These are phyloP conservation scores for Ramaria sp. DNA, from an alignment of 768 basidiomycete genomes.

Conservation along the genomic window DNA sequence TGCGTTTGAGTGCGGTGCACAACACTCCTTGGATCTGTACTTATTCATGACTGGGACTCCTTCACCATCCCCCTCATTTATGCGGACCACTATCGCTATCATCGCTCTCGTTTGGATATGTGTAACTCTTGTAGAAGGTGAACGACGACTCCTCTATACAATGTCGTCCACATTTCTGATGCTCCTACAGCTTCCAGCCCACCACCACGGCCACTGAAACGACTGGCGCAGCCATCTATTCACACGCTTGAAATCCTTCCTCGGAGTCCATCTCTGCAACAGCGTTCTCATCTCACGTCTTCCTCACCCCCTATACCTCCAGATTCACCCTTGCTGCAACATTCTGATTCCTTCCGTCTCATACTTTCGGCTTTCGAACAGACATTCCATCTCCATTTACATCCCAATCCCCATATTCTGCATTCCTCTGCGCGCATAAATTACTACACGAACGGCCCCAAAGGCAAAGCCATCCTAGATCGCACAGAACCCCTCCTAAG, in stretches of 20 bases:
- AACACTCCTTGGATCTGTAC: neutral
- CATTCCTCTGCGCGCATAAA: conserved; percentile 69
- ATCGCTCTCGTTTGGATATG: neutral
- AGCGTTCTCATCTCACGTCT: conserved; percentile 14
- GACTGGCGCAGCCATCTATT: conserved; percentile 39
- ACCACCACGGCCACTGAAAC: conserved; percentile 36
- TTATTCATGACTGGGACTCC: neutral
- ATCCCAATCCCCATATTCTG: conserved; percentile 68
- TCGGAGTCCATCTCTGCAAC: conserved; percentile 25
- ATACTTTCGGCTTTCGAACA: conserved; percentile 56
- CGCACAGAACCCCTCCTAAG: conserved; percentile 53
- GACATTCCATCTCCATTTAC: conserved; percentile 60
- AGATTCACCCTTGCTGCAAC: conserved; percentile 39
- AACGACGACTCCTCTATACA: neutral
- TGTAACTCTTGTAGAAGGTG: neutral
- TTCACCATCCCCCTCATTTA: neutral
- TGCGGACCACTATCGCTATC: neutral
- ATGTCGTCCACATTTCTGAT: neutral
- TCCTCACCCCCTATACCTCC: conserved; percentile 6
- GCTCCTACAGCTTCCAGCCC: conserved; percentile 33
- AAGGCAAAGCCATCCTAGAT: conserved; percentile 39
- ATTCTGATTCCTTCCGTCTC: conserved; percentile 63
- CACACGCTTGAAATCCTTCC: conserved; percentile 49
- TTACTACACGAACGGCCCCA: conserved; percentile 42
- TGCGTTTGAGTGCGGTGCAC: neutral